Base-by-base conservation (phyloP, 164 flowering plant genomes). In the Vitis riparia region DNA sequence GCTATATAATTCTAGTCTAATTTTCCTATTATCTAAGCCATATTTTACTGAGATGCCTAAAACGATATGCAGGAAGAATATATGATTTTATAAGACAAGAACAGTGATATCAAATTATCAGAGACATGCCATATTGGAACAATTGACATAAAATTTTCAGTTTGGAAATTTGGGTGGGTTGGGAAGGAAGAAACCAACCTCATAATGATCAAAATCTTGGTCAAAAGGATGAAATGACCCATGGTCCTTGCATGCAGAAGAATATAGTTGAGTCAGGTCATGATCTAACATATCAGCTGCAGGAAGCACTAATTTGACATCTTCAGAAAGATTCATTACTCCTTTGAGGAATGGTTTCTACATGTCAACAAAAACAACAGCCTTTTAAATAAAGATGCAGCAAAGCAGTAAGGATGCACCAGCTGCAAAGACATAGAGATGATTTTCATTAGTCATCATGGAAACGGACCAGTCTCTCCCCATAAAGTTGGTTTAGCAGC, bases 301-400 rank as follows among this genome's bases (percentile, higher is more conserved):
- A 61, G 92, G 76, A 77, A 91, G 89, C 66, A 93, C 92, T 57
- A 76, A 71, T 68, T 70, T 84, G 52, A 75, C 93, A 77, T 90
- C 92, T 75, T 84, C 88, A 62, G 93, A 81, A 58, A 88, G 88
- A 76, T 74, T 67, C 17, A 89, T 79, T 19, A 87, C 79, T 51
- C 75, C 87, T 59, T 76, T 53, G 14, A 93, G 88, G 67, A 90
- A 93, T 44, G 90, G 93, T 78, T 63, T 84, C 98, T 93, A 65
- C 61, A 76, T 11, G 68, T 17, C 48, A 2, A 65, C 23, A 17
- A 52, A 75, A 67, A 67, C 16, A 76, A 66, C 49, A 10, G 64
- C 17, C 37, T 3, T 9, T 8, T 49, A 15, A 48, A 8, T 11
- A 59, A 68, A 68, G 12, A 44, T 52, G 64, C 5, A 70, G 52